Conservation (phyloP, 73 alveolate species). For the Durusdinium trenchii region DNA sequence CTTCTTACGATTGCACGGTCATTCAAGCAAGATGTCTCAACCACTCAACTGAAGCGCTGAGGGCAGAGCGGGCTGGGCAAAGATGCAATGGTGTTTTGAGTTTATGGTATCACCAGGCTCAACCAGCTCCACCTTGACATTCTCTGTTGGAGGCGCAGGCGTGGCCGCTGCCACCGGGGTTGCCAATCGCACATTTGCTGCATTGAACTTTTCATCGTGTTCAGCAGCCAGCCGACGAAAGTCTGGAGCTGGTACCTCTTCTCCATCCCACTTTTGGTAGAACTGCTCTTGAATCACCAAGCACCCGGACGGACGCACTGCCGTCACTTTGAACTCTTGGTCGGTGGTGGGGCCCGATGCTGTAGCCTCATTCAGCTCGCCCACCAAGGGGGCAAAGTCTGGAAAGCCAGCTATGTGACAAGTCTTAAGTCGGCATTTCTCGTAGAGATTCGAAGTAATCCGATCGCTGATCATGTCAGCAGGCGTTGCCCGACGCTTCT, state of each 20-base stretch:
- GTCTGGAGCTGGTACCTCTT: neutral
- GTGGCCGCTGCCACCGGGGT: neutral
- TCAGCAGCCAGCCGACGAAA: neutral
- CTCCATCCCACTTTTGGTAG: neutral
- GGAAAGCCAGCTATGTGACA: neutral
- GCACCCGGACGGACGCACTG: neutral
- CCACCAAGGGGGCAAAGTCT: neutral
- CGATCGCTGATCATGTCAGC: neutral
- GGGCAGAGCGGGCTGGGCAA: neutral
- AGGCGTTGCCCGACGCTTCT: neutral
- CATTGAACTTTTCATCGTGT: constrained; percentile 8
- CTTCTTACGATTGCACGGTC: neutral
- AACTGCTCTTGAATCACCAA: neutral
- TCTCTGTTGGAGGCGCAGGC: neutral
- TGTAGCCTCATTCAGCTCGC: neutral
- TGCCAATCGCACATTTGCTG: neutral
- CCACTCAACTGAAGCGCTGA: neutral
- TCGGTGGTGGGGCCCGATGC: neutral
- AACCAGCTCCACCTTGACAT: neutral
- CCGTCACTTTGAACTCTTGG: neutral
- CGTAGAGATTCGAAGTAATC: neutral
- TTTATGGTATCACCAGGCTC: neutral
- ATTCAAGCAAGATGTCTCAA: no score
- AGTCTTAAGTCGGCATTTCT: neutral
- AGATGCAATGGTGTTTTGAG: neutral